phyloP scores from a whole-genome alignment of 345 rosid species.

The Trapa bicornis region DNA sequence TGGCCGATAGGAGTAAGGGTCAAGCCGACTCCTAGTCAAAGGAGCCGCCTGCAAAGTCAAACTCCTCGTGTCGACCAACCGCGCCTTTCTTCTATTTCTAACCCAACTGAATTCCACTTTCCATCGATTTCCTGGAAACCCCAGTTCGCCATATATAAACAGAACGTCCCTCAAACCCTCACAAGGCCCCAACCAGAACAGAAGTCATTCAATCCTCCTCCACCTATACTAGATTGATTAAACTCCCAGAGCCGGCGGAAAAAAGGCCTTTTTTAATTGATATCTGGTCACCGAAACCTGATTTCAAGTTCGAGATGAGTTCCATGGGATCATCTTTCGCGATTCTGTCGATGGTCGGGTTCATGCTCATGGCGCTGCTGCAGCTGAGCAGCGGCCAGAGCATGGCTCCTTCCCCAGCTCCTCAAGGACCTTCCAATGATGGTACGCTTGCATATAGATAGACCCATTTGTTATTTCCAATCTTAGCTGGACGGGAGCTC shows the following conservation, averaged over 20 bases:
- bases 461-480: background rate
- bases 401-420: conserved; percentile 26
- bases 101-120: background rate
- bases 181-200: background rate
- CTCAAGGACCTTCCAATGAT: conserved; percentile 23
- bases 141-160: background rate
- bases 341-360: conserved; percentile 14
- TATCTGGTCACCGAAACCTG: background rate
- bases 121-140: conserved; percentile 8
- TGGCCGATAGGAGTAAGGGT: background rate
- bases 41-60: conserved; percentile 4
- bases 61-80: background rate
- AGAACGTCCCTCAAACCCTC: background rate
- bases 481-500: background rate
- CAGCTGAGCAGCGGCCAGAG: conserved; percentile 27
- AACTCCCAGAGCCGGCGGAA: background rate
- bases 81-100: background rate
- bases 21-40: conserved; percentile 4
- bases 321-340: conserved; percentile 10
- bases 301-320: conserved; percentile 8
- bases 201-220: background rate
- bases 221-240: background rate
- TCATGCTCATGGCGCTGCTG: conserved; percentile 24
- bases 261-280: background rate
- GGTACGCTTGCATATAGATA: conserved; percentile 14